These are phyloP conservation scores for Arthrobotrys pseudoclavata DNA, from an alignment of 2,329 filamentous ascomycete species.

Conservation along the genomic window DNA sequence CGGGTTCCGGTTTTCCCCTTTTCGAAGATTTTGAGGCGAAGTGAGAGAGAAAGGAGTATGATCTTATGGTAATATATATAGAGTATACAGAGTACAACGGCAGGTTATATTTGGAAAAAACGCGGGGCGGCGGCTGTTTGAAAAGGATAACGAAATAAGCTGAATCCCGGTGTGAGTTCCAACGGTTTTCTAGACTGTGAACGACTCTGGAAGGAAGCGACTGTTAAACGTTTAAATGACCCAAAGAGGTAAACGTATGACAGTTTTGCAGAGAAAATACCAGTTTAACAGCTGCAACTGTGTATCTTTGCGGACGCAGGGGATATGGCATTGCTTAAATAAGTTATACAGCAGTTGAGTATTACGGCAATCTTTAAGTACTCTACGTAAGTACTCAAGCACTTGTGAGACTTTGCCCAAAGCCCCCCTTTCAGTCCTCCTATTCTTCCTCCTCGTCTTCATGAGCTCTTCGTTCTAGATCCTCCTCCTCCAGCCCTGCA, in stretches of 20 bases:
- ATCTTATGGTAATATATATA: conserved; percentile 1
- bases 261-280: neutral
- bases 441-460: neutral
- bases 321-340: conserved; percentile 57
- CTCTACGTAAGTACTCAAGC: too few species aligned
- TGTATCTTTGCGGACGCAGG: conserved; percentile 24
- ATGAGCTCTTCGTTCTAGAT: conserved; percentile 44
- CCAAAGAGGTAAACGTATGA: neutral
- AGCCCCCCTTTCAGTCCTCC: too few species aligned
- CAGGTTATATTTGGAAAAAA: conserved; percentile 35
- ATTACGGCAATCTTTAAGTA: conserved; percentile 11
- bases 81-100: neutral
- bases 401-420: too few species aligned
- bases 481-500: conserved; percentile 18
- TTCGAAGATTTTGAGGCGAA: conserved; percentile 54
- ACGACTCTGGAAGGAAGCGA: neutral
- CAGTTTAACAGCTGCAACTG: neutral
- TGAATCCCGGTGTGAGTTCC: conserved; percentile 44
- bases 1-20: conserved; percentile 51
- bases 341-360: conserved; percentile 25
- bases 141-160: conserved; percentile 12
- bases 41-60: conserved; percentile 9
- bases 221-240: neutral
- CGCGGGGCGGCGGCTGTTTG: conserved; percentile 22
- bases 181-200: conserved; percentile 31